Evolutionary conservation across 2,329 filamentous ascomycete genomes (phyloP).

Genomic region (Magnaporthales sp.): DNA sequence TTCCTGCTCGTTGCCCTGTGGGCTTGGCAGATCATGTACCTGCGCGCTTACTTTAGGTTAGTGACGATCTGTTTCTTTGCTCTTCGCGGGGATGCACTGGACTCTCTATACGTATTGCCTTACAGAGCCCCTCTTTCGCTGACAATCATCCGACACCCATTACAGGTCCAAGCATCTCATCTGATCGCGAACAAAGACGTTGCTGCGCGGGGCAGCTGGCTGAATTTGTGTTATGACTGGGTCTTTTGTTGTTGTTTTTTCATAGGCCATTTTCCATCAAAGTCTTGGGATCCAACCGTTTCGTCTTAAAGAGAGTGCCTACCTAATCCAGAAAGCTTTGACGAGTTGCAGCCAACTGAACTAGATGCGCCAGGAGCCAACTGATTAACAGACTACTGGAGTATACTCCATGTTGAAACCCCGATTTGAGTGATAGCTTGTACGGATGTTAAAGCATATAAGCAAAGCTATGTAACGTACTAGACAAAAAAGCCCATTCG

Average conservation of each 20-base stretch:
- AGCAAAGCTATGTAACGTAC: not conserved
- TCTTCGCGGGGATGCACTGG: no score
- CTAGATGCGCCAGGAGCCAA: not conserved
- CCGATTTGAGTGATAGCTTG: not conserved
- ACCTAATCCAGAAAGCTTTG: not conserved
- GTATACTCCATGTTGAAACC: not conserved
- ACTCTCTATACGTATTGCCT: no score
- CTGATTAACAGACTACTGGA: not conserved
- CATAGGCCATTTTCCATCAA: not conserved
- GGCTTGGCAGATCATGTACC: slow-evolving; percentile 95
- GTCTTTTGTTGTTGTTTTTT: not conserved
- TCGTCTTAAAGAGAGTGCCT: not conserved
- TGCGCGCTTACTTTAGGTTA: slow-evolving; percentile 90
- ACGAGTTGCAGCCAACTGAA: not conserved
- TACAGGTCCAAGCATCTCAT: slow-evolving; percentile 61
- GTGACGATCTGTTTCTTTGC: slow-evolving; percentile 7
- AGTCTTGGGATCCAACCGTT: not conserved
- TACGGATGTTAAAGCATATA: not conserved
- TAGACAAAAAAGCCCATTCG: not conserved
- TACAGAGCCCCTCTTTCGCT: slow-evolving; percentile 7
- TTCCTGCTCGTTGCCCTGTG: slow-evolving; percentile 82
- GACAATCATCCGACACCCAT: not conserved
- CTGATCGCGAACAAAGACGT: slow-evolving; percentile 18
- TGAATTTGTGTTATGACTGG: not conserved
- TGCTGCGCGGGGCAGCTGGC: not conserved